Percentiles rank a stretch among this genome's conserved stretches.
Conservation (phyloP, 2,329 filamentous ascomycete genomes). For the Botrytis medusae region DNA sequence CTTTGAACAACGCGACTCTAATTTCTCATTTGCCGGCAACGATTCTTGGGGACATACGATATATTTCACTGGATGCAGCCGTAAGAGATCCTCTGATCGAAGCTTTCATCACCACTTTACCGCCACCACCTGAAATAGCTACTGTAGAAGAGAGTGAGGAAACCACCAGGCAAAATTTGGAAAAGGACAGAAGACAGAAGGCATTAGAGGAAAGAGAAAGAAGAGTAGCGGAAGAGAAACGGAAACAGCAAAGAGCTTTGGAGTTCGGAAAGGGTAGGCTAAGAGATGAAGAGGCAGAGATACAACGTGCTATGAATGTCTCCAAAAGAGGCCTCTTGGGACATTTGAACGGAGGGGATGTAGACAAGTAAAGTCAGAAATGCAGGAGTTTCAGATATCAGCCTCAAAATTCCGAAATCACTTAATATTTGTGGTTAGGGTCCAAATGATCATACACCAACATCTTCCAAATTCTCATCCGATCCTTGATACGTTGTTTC, state of each 20-base stretch:
- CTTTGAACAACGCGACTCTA: constrained; percentile 60
- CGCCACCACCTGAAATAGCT: constrained; percentile 53
- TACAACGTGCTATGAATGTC: constrained; percentile 68
- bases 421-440: background rate
- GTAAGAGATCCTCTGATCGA: constrained; percentile 65
- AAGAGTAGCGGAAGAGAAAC: constrained; percentile 62
- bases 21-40: constrained; percentile 59
- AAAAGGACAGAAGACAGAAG: constrained; percentile 59
- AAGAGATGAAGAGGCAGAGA: constrained; percentile 65
- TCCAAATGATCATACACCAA: background rate
- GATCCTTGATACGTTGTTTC: background rate
- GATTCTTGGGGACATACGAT: constrained; percentile 66
- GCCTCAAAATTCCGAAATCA: background rate
- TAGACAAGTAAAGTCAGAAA: background rate
- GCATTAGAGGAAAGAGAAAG: constrained; percentile 66
- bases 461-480: background rate
- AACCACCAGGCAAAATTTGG: constrained; percentile 51
- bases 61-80: constrained; percentile 62
- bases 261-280: constrained; percentile 60
- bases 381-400: background rate
- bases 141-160: constrained; percentile 53
- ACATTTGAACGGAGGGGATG: constrained; percentile 48
- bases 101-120: constrained; percentile 64
- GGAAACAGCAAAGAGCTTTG: constrained; percentile 57
- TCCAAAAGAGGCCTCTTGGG: constrained; percentile 64